phyloP scores from a whole-genome alignment of 2,329 filamentous ascomycete species.

The Microsporum audouinii region DNA sequence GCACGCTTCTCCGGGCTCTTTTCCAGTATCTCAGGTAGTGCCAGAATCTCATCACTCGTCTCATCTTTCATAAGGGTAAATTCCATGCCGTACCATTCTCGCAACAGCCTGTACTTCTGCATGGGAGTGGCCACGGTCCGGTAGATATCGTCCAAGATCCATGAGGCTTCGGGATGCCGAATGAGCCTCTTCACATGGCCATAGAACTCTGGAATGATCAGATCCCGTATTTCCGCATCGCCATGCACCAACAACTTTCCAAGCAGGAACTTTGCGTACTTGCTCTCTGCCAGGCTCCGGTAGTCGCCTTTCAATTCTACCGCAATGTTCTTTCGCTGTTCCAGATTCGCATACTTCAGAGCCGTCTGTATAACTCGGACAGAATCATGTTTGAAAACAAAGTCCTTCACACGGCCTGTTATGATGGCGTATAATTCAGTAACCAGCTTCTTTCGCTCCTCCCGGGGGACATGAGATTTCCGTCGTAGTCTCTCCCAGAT shows the following conservation, averaged over 20 bases:
- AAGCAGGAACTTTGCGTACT: constrained; percentile 94
- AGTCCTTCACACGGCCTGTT: constrained; percentile 81
- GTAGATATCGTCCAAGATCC: constrained; percentile 97
- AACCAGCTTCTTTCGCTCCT: constrained; percentile 78
- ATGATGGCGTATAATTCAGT: constrained; percentile 85
- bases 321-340: constrained; percentile 78
- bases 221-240: constrained; percentile 71
- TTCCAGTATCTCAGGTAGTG: constrained; percentile 59
- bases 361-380: constrained; percentile 95
- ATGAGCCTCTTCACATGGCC: constrained; percentile 86
- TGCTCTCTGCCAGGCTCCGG: constrained; percentile 75
- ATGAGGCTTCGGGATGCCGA: constrained; percentile 89
- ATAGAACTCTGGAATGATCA: constrained; percentile 91
- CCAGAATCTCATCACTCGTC: constrained; percentile 25
- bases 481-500: constrained; percentile 88
- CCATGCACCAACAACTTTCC: constrained; percentile 92
- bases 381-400: constrained; percentile 96
- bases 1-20: constrained; percentile 72
- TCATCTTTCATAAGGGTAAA: constrained; percentile 66
- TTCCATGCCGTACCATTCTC: constrained; percentile 95
- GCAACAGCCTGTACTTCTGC: constrained; percentile 73
- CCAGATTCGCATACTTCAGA: constrained; percentile 81
- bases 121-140: constrained; percentile 71
- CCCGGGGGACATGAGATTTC: constrained; percentile 84
- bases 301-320: constrained; percentile 77